Percentiles rank a stretch among this genome's conserved stretches.
Conservation (phyloP, 305 asterid species). For the Solanum hybrid region DNA sequence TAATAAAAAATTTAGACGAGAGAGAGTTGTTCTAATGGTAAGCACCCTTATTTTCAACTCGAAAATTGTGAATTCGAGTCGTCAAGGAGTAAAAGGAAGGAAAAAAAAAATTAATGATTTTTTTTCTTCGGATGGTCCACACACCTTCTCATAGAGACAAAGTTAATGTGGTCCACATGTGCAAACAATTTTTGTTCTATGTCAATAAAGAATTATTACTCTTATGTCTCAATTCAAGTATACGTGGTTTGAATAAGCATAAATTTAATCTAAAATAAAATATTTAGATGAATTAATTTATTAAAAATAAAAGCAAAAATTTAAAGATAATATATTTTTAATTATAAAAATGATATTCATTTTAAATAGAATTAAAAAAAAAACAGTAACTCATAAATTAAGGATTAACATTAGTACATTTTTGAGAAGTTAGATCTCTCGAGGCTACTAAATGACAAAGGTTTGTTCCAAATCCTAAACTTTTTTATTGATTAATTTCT, state of each 20-base stretch:
- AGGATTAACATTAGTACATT: neutral
- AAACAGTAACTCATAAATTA: neutral
- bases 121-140: neutral
- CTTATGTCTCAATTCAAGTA: neutral
- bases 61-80: rapidly evolving
- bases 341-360: neutral
- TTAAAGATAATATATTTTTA: neutral
- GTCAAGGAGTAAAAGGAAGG: neutral
- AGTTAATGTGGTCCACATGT: neutral
- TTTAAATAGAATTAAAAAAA: neutral
- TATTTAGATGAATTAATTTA: neutral
- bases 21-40: no score
- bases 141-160: neutral
- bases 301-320: no score
- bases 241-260: neutral
- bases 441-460: neutral
- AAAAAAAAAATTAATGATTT: no score
- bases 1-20: neutral
- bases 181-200: neutral
- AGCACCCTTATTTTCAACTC: no score
- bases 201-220: neutral
- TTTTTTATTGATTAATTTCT: neutral
- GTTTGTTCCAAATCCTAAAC: neutral
- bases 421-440: neutral
- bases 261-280: neutral